phyloP scores from a whole-genome alignment of 1,139 yeast genomes.

The Casaregolazyma lundiana region DNA sequence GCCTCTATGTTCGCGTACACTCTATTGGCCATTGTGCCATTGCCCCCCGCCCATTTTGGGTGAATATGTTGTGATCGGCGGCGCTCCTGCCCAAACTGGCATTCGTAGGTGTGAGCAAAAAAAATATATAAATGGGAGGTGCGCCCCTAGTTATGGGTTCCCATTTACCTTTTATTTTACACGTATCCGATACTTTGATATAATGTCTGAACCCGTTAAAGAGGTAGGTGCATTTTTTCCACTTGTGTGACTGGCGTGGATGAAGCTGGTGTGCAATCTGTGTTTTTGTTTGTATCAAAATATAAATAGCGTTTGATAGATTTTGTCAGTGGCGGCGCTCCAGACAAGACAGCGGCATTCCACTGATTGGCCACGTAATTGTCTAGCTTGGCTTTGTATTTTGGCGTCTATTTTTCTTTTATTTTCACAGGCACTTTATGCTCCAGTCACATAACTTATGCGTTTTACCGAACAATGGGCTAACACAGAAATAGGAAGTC shows the following conservation, averaged over 20 bases:
- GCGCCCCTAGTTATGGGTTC: slow-evolving; percentile 1
- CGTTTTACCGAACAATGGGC: no score
- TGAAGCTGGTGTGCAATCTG: neutral
- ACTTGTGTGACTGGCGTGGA: no score
- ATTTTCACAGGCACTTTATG: no score
- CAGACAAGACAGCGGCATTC: neutral
- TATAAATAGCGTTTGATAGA: no score
- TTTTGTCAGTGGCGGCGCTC: neutral
- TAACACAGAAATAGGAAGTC: neutral
- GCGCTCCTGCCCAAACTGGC: neutral
- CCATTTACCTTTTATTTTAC: neutral
- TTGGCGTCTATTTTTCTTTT: no score
- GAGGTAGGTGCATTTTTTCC: slow-evolving; percentile 11
- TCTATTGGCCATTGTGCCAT: neutral
- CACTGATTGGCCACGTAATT: no score
- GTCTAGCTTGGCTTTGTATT: neutral
- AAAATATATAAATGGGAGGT: neutral
- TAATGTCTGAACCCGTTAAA: slow-evolving; percentile 8
- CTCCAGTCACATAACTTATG: no score
- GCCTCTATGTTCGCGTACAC: neutral
- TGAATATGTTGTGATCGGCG: slow-evolving; percentile 1
- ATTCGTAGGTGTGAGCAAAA: neutral
- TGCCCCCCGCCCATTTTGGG: slow-evolving; percentile 1
- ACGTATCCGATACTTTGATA: neutral
- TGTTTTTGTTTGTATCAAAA: neutral